phyloP scores from a whole-genome alignment of 768 basidiomycete species.

The Rhodocollybia butyracea region DNA sequence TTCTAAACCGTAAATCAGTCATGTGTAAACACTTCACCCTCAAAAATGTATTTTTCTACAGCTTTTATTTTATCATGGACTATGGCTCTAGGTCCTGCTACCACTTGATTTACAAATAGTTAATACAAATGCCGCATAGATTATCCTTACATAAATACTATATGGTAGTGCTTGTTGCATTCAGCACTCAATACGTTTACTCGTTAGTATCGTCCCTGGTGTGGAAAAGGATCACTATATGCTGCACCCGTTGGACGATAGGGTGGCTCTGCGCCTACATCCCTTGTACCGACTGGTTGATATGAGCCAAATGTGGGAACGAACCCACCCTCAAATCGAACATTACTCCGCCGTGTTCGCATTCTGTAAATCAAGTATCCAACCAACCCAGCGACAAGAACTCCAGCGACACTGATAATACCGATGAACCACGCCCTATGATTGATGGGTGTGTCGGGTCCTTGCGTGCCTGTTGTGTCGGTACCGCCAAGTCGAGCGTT shows the following conservation, averaged over 20 bases:
- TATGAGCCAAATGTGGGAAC: neutral
- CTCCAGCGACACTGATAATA: neutral
- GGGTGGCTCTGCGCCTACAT: neutral
- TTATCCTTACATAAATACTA: no score
- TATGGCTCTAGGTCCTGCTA: no score
- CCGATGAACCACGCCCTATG: neutral
- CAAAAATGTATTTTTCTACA: no score
- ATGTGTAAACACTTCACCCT: no score
- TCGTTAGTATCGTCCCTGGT: no score
- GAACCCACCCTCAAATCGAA: neutral
- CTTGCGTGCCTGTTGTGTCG: neutral
- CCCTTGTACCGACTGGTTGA: neutral
- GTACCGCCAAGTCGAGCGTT: slow-evolving; percentile 10
- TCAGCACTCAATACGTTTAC: no score
- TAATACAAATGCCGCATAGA: no score
- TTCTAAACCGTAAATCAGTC: no score
- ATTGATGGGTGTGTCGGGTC: neutral
- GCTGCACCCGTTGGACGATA: neutral
- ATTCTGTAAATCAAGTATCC: neutral
- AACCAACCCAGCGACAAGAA: neutral
- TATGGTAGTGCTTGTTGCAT: no score
- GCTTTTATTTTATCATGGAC: no score
- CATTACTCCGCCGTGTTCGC: slow-evolving; percentile 1
- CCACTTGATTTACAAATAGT: no score
- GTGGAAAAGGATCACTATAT: neutral